Base-by-base conservation (phyloP, 805 yeast genomes). In the Ogataea nonfermentans region DNA sequence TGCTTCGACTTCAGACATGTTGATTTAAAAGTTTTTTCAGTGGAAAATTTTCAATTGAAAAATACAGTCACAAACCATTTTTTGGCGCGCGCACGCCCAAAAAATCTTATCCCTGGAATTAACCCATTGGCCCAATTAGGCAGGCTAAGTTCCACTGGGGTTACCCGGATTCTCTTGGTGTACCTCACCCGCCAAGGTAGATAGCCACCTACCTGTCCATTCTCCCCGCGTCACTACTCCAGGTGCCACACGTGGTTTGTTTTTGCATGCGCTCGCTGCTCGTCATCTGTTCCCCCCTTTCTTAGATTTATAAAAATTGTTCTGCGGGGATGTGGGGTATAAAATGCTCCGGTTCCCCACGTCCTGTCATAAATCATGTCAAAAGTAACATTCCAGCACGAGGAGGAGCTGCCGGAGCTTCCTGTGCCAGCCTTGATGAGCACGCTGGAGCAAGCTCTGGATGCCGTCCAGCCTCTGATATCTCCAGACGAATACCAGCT, bases 1-100 rank as follows among this genome's bases (percentile, higher is more conserved):
- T 68, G 74, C 78, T 78, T 79, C 84, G 68, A 76, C 86, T 82
- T 84, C 91, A 78, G 95, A 84, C 95, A 85, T 85, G 39, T 32
- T 43, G 29, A 29, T 12, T 36, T 37, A 25, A 39, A 34, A 35
- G 36, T 45, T 38, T 42, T 36, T 43, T 41, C 35, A 24, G 27
- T 32, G 36, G 43, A 44, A 46, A 43, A 46, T 40, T 46, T 43
- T 43, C 41, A 25, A 29, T 23, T 14, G 14, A 31, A 30, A 39
- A 39, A 28, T 33, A 39, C 42, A 39, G 37, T 39, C 42, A 39
- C 42, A 32, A 28, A 19, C 14, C 29, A n/a, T 3, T 24, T 32
- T 39, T 37, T 37, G 6, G 32, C 32, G 10, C n/a, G 29, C 29
- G 30, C 51, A 48, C 52, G 43, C 40, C 44, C 31, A 13, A 6